phyloP scores from a whole-genome alignment of 2,329 filamentous ascomycete species.

The Thelonectria discophora region DNA sequence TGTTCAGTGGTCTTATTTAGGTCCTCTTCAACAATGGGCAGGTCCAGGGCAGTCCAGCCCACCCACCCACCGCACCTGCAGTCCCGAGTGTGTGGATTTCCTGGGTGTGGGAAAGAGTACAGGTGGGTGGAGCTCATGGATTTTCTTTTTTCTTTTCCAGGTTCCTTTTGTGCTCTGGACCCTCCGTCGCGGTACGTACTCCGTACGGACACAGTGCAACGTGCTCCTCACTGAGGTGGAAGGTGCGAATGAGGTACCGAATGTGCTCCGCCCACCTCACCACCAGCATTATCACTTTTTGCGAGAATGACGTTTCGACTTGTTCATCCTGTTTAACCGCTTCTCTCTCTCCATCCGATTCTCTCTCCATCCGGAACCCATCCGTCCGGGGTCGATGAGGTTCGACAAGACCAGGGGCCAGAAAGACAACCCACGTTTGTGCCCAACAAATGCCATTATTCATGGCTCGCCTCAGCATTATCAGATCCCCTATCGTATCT shows the following conservation, averaged over 20 bases:
- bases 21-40: slow-evolving; percentile 16
- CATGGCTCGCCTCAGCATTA: neutral
- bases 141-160: neutral
- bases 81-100: slow-evolving; percentile 24
- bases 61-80: neutral
- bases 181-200: no score
- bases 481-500: slow-evolving; percentile 7
- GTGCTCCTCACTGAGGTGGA: neutral
- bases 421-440: neutral
- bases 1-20: slow-evolving; percentile 5
- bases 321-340: neutral
- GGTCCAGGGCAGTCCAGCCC: no score
- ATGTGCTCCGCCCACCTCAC: slow-evolving; percentile 1
- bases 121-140: neutral
- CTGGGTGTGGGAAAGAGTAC: slow-evolving; percentile 5
- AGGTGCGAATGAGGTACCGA: neutral
- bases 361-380: neutral
- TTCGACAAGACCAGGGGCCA: neutral
- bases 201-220: slow-evolving; percentile 17
- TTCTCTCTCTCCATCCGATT: no score
- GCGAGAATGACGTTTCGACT: slow-evolving; percentile 19
- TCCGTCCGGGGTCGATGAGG: no score
- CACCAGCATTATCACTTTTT: slow-evolving; percentile 14
- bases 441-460: slow-evolving; percentile 1
- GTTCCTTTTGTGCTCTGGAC: neutral